These are phyloP conservation scores for Colletotrichum orbiculare DNA, from an alignment of 2,329 filamentous ascomycete species.

Conservation along the genomic window DNA sequence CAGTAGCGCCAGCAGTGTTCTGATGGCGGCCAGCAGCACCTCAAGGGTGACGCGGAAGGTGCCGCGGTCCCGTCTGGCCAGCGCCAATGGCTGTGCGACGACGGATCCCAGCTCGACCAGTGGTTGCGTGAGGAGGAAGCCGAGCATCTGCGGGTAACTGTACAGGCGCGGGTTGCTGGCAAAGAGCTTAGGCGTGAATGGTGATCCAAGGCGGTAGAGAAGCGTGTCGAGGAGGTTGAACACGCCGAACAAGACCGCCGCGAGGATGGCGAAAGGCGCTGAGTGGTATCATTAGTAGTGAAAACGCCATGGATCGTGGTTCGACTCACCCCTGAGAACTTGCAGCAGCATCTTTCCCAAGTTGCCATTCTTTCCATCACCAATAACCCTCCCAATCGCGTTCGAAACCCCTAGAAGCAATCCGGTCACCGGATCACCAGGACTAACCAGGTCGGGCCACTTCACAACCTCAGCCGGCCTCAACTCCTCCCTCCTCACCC, in stretches of 20 bases:
- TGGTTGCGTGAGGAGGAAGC: constrained; percentile 17
- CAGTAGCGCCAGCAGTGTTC: constrained; percentile 2
- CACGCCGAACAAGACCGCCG: constrained; percentile 24
- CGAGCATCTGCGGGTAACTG: constrained; percentile 22
- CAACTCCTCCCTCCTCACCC: constrained; percentile 17
- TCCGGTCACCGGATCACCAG: constrained; percentile 31
- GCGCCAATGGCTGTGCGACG: background rate
- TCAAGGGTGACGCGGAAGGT: background rate
- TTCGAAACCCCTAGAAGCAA: constrained; percentile 6
- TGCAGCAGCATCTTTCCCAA: constrained; percentile 10
- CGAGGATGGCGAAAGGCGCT: constrained; percentile 30
- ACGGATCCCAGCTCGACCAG: constrained; percentile 14
- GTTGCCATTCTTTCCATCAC: background rate
- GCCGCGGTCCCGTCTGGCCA: background rate
- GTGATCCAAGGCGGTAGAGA: constrained; percentile 28
- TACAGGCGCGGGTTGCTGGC: constrained; percentile 32
- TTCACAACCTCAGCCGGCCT: constrained; percentile 22
- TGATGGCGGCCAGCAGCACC: constrained; percentile 1
- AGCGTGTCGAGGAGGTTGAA: constrained; percentile 32
- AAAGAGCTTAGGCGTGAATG: constrained; percentile 26
- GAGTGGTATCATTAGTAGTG: background rate
- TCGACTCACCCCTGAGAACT: constrained; percentile 26
- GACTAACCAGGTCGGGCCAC: constrained; percentile 32
- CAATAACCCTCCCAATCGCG: background rate
- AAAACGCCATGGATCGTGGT: background rate